Percentiles rank a stretch among this genome's conserved stretches.
Evolutionary conservation across 768 basidiomycete species (phyloP).

Genomic region (Auricularia auricula-judae): DNA sequence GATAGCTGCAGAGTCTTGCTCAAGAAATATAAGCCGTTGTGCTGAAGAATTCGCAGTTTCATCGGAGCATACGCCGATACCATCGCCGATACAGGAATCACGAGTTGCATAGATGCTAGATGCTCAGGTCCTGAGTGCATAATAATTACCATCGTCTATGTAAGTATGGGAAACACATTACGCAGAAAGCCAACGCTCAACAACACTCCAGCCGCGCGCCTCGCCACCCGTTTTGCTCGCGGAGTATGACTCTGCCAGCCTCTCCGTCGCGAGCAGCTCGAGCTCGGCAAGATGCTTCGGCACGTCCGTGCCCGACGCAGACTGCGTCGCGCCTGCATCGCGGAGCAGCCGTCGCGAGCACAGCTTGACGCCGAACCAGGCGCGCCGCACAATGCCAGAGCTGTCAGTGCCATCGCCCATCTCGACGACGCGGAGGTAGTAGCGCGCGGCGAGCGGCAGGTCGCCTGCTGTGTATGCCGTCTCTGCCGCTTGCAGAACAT

Average conservation of each 20-base stretch:
- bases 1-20: too few relatives aligned
- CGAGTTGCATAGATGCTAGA: too few relatives aligned
- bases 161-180: not conserved
- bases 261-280: conserved; percentile 64
- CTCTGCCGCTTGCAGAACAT: conserved; percentile 76
- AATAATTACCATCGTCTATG: not conserved
- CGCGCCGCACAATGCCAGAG: conserved; percentile 27
- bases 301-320: conserved; percentile 39
- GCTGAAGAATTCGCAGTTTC: too few relatives aligned
- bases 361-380: conserved; percentile 82
- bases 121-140: too few relatives aligned
- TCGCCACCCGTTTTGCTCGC: conserved; percentile 1
- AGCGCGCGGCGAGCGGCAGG: conserved; percentile 63
- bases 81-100: too few relatives aligned
- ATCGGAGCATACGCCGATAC: too few relatives aligned
- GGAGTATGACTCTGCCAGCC: conserved; percentile 48
- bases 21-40: too few relatives aligned
- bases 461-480: conserved; percentile 76
- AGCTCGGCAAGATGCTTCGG: conserved; percentile 49
- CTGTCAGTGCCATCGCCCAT: conserved; percentile 53
- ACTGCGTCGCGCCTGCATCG: conserved; percentile 22
- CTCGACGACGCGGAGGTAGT: conserved; percentile 68
- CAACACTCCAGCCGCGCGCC: not conserved
- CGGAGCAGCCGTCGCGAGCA: conserved; percentile 46
- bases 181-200: not conserved